Conservation (phyloP, 2,329 filamentous ascomycete genomes). For the Aspergillus luchuensis region DNA sequence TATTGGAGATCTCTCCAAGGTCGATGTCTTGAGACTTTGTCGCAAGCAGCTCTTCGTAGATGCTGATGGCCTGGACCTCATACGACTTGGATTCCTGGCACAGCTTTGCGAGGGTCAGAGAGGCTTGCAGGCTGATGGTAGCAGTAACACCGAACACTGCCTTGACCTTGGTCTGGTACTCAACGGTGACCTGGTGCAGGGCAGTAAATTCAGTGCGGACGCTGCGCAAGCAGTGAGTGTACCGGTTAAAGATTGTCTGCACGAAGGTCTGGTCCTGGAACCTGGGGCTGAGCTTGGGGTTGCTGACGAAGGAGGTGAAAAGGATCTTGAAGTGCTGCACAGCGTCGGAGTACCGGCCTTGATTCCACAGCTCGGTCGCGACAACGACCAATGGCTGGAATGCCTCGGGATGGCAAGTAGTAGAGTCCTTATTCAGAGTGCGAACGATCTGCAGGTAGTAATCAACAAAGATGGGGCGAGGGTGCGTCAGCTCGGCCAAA, state of each 20-base stretch:
- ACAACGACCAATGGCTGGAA: constrained; percentile 43
- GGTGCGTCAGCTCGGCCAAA: constrained; percentile 39
- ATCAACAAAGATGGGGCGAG: constrained; percentile 40
- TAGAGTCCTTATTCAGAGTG: constrained; percentile 41
- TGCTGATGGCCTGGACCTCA: constrained; percentile 37
- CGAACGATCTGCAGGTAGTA: constrained; percentile 44
- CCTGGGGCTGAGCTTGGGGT: constrained; percentile 37
- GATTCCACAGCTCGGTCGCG: constrained; percentile 42
- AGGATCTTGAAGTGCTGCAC: constrained; percentile 37
- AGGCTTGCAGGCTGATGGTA: constrained; percentile 41
- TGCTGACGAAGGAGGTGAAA: constrained; percentile 39
- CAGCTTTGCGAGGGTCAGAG: constrained; percentile 38
- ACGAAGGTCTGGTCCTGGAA: constrained; percentile 39
- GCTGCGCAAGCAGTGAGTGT: constrained; percentile 40
- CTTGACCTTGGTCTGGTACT: constrained; percentile 40
- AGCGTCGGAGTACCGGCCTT: constrained; percentile 42
- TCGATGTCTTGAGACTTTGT: constrained; percentile 37
- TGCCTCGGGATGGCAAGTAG: constrained; percentile 39
- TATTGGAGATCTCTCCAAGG: constrained; percentile 36
- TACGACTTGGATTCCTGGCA: constrained; percentile 43
- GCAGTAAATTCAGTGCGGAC: constrained; percentile 32
- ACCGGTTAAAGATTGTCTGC: constrained; percentile 36
- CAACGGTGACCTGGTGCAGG: constrained; percentile 38
- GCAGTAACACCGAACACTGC: constrained; percentile 37
- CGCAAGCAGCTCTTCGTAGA: constrained; percentile 43